phyloP scores from a whole-genome alignment of 495 filamentous ascomycete genomes.

The Neurospora tetrasperma region DNA sequence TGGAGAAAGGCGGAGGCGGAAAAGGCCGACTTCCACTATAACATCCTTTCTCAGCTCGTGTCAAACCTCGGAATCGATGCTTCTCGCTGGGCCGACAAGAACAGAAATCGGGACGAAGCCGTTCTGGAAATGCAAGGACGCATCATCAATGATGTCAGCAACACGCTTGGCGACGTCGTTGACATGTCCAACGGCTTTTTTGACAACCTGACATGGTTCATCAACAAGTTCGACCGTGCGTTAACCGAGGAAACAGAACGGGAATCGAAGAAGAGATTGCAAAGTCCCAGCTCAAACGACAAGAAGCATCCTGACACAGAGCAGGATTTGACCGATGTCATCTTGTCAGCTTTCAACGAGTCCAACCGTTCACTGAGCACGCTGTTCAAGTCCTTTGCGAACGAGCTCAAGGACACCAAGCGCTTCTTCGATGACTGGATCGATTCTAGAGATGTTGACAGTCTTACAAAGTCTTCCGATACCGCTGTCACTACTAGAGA shows the following conservation, averaged over 20 bases:
- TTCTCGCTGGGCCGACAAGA: not conserved
- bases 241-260: not conserved
- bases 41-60: not conserved
- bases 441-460: not conserved
- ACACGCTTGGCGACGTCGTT: not conserved
- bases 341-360: slow-evolving; percentile 11
- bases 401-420: slow-evolving; percentile 1
- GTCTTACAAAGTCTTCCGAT: not conserved
- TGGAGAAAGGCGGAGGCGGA: not conserved
- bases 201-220: not conserved
- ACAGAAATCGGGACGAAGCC: not conserved
- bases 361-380: slow-evolving; percentile 14
- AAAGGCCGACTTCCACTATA: not conserved
- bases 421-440: not conserved
- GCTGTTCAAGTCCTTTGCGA: slow-evolving; percentile 9
- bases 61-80: not conserved
- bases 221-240: not conserved
- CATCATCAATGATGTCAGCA: not conserved
- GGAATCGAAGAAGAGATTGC: not conserved
- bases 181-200: not conserved
- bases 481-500: not conserved
- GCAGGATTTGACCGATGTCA: slow-evolving; percentile 7
- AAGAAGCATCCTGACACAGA: slow-evolving; percentile 7
- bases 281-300: not conserved
- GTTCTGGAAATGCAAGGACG: not conserved